Evolutionary conservation across 2,329 filamentous ascomycete species (phyloP).

Genomic region (Aphanoascus verrucosus): DNA sequence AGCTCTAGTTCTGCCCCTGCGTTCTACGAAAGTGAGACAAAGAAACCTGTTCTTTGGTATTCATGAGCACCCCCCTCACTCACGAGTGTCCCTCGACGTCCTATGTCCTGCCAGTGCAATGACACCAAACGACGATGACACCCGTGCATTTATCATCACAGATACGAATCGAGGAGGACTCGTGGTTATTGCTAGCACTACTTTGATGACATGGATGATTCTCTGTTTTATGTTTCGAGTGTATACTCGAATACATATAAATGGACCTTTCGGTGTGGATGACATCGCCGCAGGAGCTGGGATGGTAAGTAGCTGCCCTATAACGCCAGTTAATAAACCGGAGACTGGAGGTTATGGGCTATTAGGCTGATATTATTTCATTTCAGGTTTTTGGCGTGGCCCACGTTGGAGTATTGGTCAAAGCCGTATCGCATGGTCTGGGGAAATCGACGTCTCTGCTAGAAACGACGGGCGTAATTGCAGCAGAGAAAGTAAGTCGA

Average conservation of each 20-base stretch:
- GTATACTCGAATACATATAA: slow-evolving; percentile 21
- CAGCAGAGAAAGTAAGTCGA: slow-evolving; percentile 10
- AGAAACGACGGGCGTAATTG: neutral
- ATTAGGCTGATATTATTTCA: neutral
- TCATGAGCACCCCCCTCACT: neutral
- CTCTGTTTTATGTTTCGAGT: slow-evolving; percentile 13
- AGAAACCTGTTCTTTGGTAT: neutral
- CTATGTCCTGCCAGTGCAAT: neutral
- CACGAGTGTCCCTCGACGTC: neutral
- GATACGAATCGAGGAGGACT: slow-evolving; percentile 6
- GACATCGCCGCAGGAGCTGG: slow-evolving; percentile 18
- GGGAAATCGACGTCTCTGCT: slow-evolving; percentile 8
- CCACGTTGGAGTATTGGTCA: slow-evolving; percentile 11
- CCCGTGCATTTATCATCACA: slow-evolving; percentile 10
- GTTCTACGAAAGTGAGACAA: neutral
- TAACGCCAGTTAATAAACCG: neutral
- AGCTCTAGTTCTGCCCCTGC: too few relatives aligned
- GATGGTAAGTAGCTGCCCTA: slow-evolving; percentile 18
- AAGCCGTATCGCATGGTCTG: slow-evolving; percentile 8
- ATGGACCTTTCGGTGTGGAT: slow-evolving; percentile 20
- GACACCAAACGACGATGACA: neutral
- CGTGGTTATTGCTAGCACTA: slow-evolving; percentile 8
- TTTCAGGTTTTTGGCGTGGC: slow-evolving; percentile 7
- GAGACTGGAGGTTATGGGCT: neutral
- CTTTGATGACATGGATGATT: slow-evolving; percentile 14